Conservation (phyloP, 495 filamentous ascomycete species). For the Aspergillus sclerotiicarbonarius region DNA sequence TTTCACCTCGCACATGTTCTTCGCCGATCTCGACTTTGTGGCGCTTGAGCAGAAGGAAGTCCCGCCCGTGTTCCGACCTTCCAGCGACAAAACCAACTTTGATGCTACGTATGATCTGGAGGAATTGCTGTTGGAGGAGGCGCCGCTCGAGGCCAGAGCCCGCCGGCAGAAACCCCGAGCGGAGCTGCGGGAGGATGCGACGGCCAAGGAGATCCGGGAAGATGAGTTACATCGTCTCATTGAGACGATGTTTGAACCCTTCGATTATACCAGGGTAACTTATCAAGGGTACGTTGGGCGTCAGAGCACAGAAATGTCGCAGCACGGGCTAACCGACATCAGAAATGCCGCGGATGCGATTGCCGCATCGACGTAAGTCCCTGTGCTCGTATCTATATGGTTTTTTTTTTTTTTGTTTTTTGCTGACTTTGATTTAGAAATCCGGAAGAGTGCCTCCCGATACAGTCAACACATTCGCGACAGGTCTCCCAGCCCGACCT, state of each 20-base stretch:
- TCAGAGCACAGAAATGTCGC: background rate
- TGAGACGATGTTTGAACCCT: constrained; percentile 90
- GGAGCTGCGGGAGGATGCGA: constrained; percentile 87
- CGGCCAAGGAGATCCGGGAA: constrained; percentile 89
- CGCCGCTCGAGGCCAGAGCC: constrained; percentile 87
- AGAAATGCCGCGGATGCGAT: constrained; percentile 45
- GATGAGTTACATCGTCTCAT: constrained; percentile 94
- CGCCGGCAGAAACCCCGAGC: constrained; percentile 91
- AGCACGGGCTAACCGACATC: constrained; percentile 13
- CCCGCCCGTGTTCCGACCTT: constrained; percentile 86
- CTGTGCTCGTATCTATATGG: background rate
- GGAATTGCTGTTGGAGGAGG: constrained; percentile 90
- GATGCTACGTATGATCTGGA: constrained; percentile 98
- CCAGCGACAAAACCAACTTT: constrained; percentile 97
- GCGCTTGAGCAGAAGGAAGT: constrained; percentile 85
- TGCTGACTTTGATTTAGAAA: constrained; percentile 29
- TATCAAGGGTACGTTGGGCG: constrained; percentile 55
- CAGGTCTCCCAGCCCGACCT: constrained; percentile 42
- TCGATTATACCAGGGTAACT: constrained; percentile 82
- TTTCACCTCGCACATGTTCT: constrained; percentile 87
- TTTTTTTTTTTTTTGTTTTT: no score
- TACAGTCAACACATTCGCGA: constrained; percentile 32
- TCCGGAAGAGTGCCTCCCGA: constrained; percentile 42
- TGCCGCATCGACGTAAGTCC: constrained; percentile 34
- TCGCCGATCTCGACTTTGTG: constrained; percentile 79